Percentiles rank a stretch among this genome's conserved stretches.
Conservation (phyloP, 2,329 filamentous ascomycete species). For the Seiridium cupressi region DNA sequence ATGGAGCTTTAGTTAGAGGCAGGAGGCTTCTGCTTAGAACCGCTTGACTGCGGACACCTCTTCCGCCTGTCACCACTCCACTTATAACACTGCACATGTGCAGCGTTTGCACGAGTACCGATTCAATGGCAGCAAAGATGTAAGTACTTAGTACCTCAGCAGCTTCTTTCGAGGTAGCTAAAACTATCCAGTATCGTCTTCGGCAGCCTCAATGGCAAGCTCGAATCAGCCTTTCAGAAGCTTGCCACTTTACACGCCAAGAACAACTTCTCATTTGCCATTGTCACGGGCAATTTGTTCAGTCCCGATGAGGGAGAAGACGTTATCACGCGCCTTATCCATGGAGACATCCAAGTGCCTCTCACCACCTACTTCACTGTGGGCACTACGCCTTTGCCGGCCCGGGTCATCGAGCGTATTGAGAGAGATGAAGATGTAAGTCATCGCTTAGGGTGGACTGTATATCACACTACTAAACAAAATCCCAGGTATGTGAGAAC, state of each 20-base stretch:
- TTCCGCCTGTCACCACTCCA: background rate
- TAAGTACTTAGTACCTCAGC: conserved; percentile 24
- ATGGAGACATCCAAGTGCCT: conserved; percentile 71
- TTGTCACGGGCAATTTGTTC: conserved; percentile 85
- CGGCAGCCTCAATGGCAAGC: conserved; percentile 77
- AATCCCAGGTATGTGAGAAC: conserved; percentile 74
- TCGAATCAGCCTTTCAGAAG: conserved; percentile 76
- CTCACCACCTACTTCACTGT: conserved; percentile 90
- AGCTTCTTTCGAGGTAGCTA: conserved; percentile 4
- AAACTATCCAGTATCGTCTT: conserved; percentile 65
- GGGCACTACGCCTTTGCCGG: conserved; percentile 70
- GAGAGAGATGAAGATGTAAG: conserved; percentile 62
- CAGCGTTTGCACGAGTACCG: background rate
- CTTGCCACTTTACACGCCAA: conserved; percentile 78
- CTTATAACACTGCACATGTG: background rate
- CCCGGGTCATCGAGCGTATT: conserved; percentile 68
- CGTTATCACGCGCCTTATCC: conserved; percentile 61
- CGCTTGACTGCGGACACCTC: background rate
- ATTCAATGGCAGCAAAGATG: conserved; percentile 49
- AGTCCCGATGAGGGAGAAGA: conserved; percentile 57
- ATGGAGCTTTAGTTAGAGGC: too few relatives aligned
- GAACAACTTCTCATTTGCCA: conserved; percentile 82
- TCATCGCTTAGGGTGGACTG: background rate
- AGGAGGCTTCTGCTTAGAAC: background rate
- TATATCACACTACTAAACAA: background rate